Evolutionary conservation across 2,329 filamentous ascomycete species (phyloP), one percentile per base, ranked within the genome.

Genomic region (Scedosporium minutisporum): DNA sequence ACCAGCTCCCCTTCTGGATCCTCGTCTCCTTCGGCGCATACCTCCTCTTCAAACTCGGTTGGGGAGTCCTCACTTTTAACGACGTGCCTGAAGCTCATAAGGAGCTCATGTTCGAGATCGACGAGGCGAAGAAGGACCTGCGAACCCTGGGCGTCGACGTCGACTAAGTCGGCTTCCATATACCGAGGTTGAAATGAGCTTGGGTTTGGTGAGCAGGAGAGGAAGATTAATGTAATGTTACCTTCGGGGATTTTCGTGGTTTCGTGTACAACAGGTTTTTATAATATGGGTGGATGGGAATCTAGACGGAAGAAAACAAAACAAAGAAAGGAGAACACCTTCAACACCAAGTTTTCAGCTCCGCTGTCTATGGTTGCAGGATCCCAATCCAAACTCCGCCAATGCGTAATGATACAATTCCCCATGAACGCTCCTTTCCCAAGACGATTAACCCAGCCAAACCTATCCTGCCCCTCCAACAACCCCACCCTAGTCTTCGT

Each of bases 51-150:
- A 91, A 91, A 69, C 88, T 99, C 65, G 95, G 95, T 70, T 89
- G 87, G 80, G 95, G 95, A 67, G 90, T 99, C 69, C 82, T 96
- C 73, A 96, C 91, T 63, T 99, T 99, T 83, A 95, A 96, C 80
- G 93, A 97, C 76, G 91, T 96, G 58, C 93, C 93, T 62, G 84
- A 91, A 65, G 95, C 95, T 61, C 89, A 66, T 77, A 85, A 87
- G 73, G 93, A 97, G 77, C 80, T 99, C 69, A 91, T 95, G 82
- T 80, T 78, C 69, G 90, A 97, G 78, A 95, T 96, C 71, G 83
- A 91, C 66, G 68, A 87, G 74, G 91, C 91, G 66, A 88, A 89
- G 78, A 78, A 77, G 65, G 91, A 96, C 69, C 77, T 96, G 73
- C 84, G 84, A 71, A 80, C 80, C 64, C 84, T 88, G 73, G 91